These are phyloP conservation scores for Cephaloascus fragrans DNA, from an alignment of 805 yeast species.

Conservation along the genomic window DNA sequence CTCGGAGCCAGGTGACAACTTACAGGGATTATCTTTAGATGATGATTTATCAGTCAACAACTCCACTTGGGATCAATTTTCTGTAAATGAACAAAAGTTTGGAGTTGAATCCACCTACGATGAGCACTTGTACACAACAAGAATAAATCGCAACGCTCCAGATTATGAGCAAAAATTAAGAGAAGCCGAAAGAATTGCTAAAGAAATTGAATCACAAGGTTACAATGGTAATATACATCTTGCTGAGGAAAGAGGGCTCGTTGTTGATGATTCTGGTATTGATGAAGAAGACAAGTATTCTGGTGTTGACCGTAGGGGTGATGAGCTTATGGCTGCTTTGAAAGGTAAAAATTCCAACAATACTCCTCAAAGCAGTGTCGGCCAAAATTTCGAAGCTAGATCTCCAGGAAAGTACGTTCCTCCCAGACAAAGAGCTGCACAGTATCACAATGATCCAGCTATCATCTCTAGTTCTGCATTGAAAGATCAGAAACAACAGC, in stretches of 20 bases:
- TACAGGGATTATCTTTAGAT: conserved; percentile 19
- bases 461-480: conserved; percentile 44
- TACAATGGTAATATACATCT: conserved; percentile 64
- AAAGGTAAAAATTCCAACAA: conserved; percentile 10
- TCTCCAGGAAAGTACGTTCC: conserved; percentile 39
- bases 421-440: conserved; percentile 45
- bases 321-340: conserved; percentile 38
- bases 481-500: not conserved
- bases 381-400: conserved; percentile 1
- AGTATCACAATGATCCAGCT: conserved; percentile 54
- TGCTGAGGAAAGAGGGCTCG: conserved; percentile 84
- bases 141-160: conserved; percentile 58
- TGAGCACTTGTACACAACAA: conserved; percentile 82
- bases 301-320: conserved; percentile 68
- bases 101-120: conserved; percentile 81
- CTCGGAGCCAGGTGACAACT: conserved; percentile 53
- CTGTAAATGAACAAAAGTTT: conserved; percentile 80
- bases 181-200: conserved; percentile 72
- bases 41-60: conserved; percentile 15
- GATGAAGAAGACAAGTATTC: conserved; percentile 97
- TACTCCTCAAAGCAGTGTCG: conserved; percentile 1
- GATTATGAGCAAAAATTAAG: conserved; percentile 55
- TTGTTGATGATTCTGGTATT: conserved; percentile 71
- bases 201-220: conserved; percentile 67
- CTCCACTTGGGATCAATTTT: conserved; percentile 84